Base-by-base conservation (phyloP, 129 eudicot genomes). In the Flaveria linearis region DNA sequence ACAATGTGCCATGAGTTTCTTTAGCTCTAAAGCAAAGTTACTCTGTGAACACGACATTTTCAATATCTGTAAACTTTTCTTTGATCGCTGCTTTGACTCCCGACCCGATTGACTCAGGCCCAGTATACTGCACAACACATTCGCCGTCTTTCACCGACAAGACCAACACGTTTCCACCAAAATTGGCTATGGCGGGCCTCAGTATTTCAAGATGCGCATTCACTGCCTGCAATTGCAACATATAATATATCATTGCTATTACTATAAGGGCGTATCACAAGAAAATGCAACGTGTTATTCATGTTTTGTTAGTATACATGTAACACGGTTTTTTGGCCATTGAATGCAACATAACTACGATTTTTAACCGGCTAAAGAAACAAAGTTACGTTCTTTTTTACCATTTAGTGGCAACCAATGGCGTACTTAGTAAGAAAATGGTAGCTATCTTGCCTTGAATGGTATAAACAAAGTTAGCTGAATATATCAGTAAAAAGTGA, bases 71-170 rank as follows among this genome's bases (percentile, higher is more conserved):
- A 81, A 93, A 93, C 88, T 82, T 91, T 87, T 93, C 98, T 84
- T 91, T 93, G 74, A 93, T 93, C 45, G 98, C 97, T 73, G 96
- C 98, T 84, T 88, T 88, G 72, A 93, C 78, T 57, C 97, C 98
- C 0, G 96, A 88, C 46, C 96, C 97, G 63, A 93, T 93, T 51
- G 97, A 88, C 46, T 88, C 98, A 0, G 93, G 97, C 12, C 98
- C 97, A 16, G 56, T 72, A 69, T 90, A 93, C 85, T 85, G 88
- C 25, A 93, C 98, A 16, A 79, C 30, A 77, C 98, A 93, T 69
- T 90, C 88, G 39, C 85, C 96, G 7, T 84, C 96, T 64, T 73
- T 80, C 43, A 93, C 77, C 9, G 91, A 86, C 58, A 90, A 67
- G 4, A 92, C 96, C 63, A 87, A 87, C 70, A 93, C 97, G 71